These are phyloP conservation scores for Fraxinus americana DNA, from an alignment of 257 asterid genomes.

Conservation along the genomic window DNA sequence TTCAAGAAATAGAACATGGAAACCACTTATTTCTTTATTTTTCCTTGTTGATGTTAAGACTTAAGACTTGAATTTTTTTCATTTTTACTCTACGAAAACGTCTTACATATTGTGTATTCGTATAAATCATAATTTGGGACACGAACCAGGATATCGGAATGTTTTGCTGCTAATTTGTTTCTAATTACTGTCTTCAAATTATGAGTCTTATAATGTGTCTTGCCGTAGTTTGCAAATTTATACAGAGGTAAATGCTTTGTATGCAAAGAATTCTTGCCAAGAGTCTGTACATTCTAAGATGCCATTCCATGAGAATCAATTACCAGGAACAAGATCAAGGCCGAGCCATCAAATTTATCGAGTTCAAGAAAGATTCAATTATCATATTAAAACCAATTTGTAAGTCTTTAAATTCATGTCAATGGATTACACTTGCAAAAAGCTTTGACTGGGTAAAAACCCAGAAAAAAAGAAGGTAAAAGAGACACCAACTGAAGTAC, in stretches of 20 bases:
- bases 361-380: background rate
- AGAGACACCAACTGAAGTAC: constrained; percentile 23
- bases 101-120: too few species aligned
- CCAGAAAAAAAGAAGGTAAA: constrained; percentile 18
- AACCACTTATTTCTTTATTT: background rate
- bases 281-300: background rate
- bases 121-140: too few species aligned
- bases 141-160: background rate
- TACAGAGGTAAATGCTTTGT: background rate
- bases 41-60: background rate
- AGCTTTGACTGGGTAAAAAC: constrained; percentile 22
- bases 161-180: background rate
- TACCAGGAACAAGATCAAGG: background rate
- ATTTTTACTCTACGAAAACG: background rate
- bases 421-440: constrained; percentile 52
- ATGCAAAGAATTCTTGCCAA: background rate
- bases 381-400: background rate
- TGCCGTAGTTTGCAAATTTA: background rate
- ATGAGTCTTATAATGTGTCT: background rate
- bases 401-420: constrained; percentile 23
- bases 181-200: background rate
- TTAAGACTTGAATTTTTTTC: background rate
- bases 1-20: background rate
- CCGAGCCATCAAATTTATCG: background rate
- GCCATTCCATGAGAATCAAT: background rate